Conservation (phyloP, 257 asterid genomes). For the Anisodus acutangulus region DNA sequence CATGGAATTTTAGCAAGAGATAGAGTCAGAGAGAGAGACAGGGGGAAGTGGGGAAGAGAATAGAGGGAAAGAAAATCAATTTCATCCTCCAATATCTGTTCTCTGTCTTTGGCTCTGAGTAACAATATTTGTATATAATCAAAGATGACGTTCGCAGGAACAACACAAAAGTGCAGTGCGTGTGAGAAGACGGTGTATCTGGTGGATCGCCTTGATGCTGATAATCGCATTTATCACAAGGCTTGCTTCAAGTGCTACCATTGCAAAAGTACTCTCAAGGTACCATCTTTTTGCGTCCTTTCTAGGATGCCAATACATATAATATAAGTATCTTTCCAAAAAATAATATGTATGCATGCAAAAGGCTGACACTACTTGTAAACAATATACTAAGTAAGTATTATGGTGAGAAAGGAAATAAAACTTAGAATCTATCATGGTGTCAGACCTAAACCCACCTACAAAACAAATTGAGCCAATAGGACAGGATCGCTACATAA, state of each 20-base stretch:
- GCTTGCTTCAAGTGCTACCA: slow-evolving; percentile 82
- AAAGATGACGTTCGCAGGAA: slow-evolving; percentile 63
- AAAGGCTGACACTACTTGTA: too few relatives aligned
- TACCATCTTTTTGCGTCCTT: background rate
- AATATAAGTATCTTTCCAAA: too few relatives aligned
- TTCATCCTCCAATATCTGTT: background rate
- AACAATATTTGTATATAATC: background rate
- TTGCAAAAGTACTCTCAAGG: slow-evolving; percentile 83
- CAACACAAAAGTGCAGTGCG: slow-evolving; percentile 66
- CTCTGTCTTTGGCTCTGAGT: background rate
- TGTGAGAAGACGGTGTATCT: slow-evolving; percentile 65
- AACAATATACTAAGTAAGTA: too few relatives aligned
- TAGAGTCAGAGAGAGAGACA: background rate
- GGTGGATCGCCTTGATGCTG: slow-evolving; percentile 64
- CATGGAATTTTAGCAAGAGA: background rate
- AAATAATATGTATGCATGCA: too few relatives aligned
- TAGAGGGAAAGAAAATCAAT: background rate
- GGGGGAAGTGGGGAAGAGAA: background rate
- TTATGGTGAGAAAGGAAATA: too few relatives aligned
- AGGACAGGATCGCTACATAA: too few relatives aligned
- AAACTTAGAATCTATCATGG: too few relatives aligned
- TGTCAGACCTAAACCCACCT: too few relatives aligned
- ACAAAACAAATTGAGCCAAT: too few relatives aligned
- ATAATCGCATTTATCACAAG: slow-evolving; percentile 70
- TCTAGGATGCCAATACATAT: too few relatives aligned